Evolutionary conservation across 2,329 filamentous ascomycete species (phyloP), one percentile per base, ranked within the genome.

Genomic region (Scytalidium sp.): DNA sequence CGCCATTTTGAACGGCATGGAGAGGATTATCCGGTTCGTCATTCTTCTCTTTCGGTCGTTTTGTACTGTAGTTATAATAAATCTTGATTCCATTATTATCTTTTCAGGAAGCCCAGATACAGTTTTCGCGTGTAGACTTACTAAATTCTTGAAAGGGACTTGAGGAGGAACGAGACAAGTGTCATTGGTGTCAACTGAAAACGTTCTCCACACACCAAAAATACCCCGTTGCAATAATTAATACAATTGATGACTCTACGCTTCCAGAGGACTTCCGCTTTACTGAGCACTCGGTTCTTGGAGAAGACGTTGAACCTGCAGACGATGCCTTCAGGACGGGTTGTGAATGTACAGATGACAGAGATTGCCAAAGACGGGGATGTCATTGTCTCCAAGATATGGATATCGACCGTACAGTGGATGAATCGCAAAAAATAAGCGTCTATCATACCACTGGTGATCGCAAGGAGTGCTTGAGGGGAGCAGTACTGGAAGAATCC

Each of bases 221-320:
- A 1, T 73, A 71, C 7, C 80, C 82, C 1, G 75, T 90, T 21
- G 80, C 79, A 0, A 75, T 92, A 1, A 69, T 84, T 46, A 93
- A 93, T 61, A 70, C 75, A 0, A 67, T 80, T 2, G 84, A 87
- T 56, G 67, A 75, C 2, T 74, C 59, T 56, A 75, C 58, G n/a
- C 70, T 83, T 13, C 83, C 87, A 0, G 67, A 80, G 0, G 70
- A 79, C 36, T 95, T 94, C 58, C 73, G 74, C 0, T 93, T 92
- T 64, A 84, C 91, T 47, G 72, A 84, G 6, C 67, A 76, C 1
- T 84, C 82, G 9, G 70, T 85, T 3, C 72, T 88, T 1, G 70
- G 78, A 2, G 58, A 75, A 1, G 85, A 81, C 19, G 84, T 93
- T 0, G 65, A 78, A 41, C 73, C 76, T 11, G 79, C 79, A 3